Evolutionary conservation across 73 alveolate species (phyloP), one percentile per base, ranked within the genome.

Genomic region (Paramecium octaurelia): DNA sequence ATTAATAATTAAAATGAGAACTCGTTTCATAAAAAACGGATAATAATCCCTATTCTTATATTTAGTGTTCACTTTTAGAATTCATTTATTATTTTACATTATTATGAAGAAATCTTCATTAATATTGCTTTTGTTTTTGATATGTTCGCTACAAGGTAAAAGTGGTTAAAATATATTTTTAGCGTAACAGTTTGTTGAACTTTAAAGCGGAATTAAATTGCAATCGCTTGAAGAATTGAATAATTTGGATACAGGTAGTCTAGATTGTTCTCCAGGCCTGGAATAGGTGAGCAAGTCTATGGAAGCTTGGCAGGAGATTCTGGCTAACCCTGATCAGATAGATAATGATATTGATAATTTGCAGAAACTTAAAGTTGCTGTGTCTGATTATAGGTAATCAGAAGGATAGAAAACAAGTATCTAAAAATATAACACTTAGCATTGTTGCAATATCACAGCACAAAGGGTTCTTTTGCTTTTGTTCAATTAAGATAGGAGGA

Each of bases 141-240:
- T 64, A 27, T 31, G 84, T 64, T 64, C 84, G 84, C 84, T 64
- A 34, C 84, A 64, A 64, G 84, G 84, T 64, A 64, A 64, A 59
- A 12, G 42, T 27, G 12, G 21, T 12, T 34, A 10, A 10, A 16
- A 64, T 64, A 64, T 3, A n/a, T 1, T 64, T 64, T 64, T 64
- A 64, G 84, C 84, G 84, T 34, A 64, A 64, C 84, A 64, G 46
- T 64, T 64, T 64, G 42, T 64, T 31, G 84, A 64, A 64, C 84
- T 64, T 31, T 27, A 64, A 34, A 64, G 84, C 46, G 84, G 84
- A 64, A 64, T 64, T 64, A 64, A 64, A 64, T 64, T 73, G 7
- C 87, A 73, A 29, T 31, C 87, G 31, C 34, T 73, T 20, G 59
- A 73, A 20, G 59, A 73, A 9, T 73, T 73, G 34, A 38, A 43